Conservation (phyloP, 1,284 basidiomycete genomes). For the Agaricales sp. region DNA sequence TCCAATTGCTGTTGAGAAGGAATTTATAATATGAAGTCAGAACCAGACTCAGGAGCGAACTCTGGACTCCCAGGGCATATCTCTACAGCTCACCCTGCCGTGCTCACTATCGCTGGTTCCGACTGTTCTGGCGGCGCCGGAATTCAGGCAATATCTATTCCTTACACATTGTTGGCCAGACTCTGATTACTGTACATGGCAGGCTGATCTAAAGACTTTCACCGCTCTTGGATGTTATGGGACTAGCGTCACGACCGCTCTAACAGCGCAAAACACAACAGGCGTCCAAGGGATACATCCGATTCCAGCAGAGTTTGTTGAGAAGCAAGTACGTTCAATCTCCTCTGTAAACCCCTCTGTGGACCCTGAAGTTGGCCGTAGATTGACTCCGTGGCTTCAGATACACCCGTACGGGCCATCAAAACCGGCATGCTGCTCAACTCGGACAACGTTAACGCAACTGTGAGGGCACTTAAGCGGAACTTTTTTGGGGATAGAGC, state of each 20-base stretch:
- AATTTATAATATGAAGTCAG: no score
- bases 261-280: conserved; percentile 87
- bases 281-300: conserved; percentile 73
- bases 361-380: conserved; percentile 21
- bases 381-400: conserved; percentile 67
- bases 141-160: conserved; percentile 49
- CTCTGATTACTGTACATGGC: no score
- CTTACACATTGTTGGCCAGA: no score
- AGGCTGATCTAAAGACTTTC: conserved; percentile 85
- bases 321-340: conserved; percentile 45
- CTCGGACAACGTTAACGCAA: conserved; percentile 32
- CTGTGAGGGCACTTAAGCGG: conserved; percentile 33
- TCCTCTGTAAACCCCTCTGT: conserved; percentile 4
- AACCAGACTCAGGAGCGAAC: no score
- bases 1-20: no score
- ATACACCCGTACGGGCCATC: conserved; percentile 67
- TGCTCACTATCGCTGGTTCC: conserved; percentile 77
- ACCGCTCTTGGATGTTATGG: conserved; percentile 78
- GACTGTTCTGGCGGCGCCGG: conserved; percentile 88
- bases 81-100: conserved; percentile 10
- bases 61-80: not conserved
- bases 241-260: conserved; percentile 77
- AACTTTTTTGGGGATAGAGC: conserved; percentile 23
- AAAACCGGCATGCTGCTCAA: conserved; percentile 88
- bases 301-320: conserved; percentile 58